phyloP scores from a whole-genome alignment of 202 grass and related monocot species.

The Panicum virgatum region DNA sequence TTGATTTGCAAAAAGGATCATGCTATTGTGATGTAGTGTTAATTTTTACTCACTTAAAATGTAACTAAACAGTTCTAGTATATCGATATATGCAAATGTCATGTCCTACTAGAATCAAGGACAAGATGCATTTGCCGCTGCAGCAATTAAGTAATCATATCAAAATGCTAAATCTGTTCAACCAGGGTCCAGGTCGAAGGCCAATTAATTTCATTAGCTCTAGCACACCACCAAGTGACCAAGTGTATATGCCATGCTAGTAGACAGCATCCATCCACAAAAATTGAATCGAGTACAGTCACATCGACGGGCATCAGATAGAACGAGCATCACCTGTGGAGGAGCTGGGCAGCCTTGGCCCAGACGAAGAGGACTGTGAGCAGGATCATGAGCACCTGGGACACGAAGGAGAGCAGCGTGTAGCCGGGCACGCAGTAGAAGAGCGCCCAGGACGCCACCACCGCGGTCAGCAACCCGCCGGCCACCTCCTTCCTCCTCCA shows the following conservation, averaged over 20 bases:
- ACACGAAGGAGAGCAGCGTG: slow-evolving; percentile 54
- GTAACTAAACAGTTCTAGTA: not conserved
- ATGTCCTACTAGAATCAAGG: not conserved
- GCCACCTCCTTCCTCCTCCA: slow-evolving; percentile 54
- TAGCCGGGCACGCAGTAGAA: slow-evolving; percentile 57
- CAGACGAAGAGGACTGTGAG: slow-evolving; percentile 69
- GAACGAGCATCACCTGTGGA: slow-evolving; percentile 46
- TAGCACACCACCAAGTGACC: not conserved
- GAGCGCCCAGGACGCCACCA: slow-evolving; percentile 37
- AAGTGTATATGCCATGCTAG: not conserved
- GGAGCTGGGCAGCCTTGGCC: slow-evolving; percentile 51
- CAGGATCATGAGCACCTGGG: slow-evolving; percentile 55
- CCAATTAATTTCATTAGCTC: not conserved
- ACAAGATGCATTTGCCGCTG: not conserved
- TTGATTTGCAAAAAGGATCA: not conserved
- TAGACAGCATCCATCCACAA: not conserved
- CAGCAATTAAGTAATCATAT: not conserved
- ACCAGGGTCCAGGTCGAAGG: not conserved
- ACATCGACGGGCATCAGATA: not conserved
- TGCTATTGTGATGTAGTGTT: not conserved
- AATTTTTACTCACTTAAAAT: not conserved
- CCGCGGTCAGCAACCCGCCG: slow-evolving; percentile 34
- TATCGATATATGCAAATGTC: not conserved
- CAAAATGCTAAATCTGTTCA: not conserved
- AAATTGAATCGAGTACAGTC: not conserved